phyloP scores from a whole-genome alignment of 2,329 filamentous ascomycete species.

The Fulvia fulva region DNA sequence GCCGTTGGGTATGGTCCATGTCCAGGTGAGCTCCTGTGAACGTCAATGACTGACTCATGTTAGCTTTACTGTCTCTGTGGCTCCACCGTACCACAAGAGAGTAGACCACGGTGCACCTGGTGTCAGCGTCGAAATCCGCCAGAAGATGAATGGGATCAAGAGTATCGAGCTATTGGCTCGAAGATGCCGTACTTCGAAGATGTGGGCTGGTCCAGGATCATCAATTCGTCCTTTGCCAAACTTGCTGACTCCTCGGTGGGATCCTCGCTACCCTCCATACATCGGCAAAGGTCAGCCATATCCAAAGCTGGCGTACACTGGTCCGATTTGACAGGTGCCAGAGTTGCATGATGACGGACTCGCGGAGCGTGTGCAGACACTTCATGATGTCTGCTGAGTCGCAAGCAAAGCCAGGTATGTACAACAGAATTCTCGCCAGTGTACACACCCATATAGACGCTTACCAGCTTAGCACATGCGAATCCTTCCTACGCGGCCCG shows the following conservation, averaged over 20 bases:
- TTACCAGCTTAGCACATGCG: not conserved
- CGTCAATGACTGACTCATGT: not conserved
- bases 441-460: not conserved
- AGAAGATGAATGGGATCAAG: not conserved
- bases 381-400: too few relatives aligned
- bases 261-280: constrained; percentile 9
- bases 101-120: constrained; percentile 6
- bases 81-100: constrained; percentile 1
- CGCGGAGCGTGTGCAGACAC: not conserved
- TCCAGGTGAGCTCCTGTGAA: too few relatives aligned
- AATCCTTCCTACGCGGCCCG: not conserved
- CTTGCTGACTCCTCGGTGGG: not conserved
- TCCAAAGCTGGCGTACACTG: constrained; percentile 9
- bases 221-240: not conserved
- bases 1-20: not conserved
- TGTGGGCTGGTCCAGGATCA: not conserved
- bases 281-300: not conserved
- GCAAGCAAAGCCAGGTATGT: too few relatives aligned
- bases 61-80: constrained; percentile 11
- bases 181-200: not conserved
- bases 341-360: not conserved
- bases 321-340: constrained; percentile 2
- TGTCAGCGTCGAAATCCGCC: constrained; percentile 4
- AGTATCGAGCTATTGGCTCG: not conserved
- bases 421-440: too few relatives aligned